A percentile compares a stretch with the other conserved stretches of the same genome.
Conservation (phyloP, 257 asterid species). For the Voacanga thouarsii region DNA sequence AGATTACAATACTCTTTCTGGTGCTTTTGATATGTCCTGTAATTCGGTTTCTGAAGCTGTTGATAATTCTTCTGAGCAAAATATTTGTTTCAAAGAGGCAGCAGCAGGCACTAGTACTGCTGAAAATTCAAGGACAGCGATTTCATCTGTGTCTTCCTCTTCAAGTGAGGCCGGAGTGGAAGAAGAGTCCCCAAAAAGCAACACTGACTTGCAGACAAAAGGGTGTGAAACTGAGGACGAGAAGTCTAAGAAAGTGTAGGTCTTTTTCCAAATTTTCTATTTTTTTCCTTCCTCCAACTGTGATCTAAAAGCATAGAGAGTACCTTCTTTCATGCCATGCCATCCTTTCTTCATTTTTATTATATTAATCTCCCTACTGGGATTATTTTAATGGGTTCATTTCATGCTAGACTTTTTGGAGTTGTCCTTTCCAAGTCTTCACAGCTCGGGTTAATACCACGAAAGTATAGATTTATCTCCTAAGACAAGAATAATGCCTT, state of each 20-base stretch:
- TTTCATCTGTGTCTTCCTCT: constrained; percentile 49
- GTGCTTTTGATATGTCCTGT: constrained; percentile 39
- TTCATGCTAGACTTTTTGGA: constrained; percentile 27
- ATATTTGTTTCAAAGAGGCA: constrained; percentile 13
- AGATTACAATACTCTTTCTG: constrained; percentile 49
- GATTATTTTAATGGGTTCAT: neutral
- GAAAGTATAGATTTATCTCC: constrained; percentile 7
- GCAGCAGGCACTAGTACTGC: constrained; percentile 11
- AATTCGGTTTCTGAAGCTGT: constrained; percentile 25
- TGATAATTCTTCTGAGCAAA: constrained; percentile 20
- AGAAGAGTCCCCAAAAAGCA: constrained; percentile 56
- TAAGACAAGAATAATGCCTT: neutral
- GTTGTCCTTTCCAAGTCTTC: constrained; percentile 6
- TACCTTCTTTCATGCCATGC: constrained; percentile 14
- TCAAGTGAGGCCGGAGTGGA: constrained; percentile 63
- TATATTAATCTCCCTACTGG: constrained; percentile 2
- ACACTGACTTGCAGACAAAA: constrained; percentile 28
- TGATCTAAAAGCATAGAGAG: neutral
- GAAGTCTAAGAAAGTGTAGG: constrained; percentile 62
- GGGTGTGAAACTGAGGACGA: constrained; percentile 48
- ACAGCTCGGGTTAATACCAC: neutral
- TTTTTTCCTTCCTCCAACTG: neutral
- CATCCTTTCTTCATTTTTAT: constrained; percentile 1
- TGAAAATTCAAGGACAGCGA: constrained; percentile 33
- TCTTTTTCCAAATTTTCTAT: constrained; percentile 5